phyloP scores from a whole-genome alignment of 805 yeast species.

The Wickerhamomyces bisporus region DNA sequence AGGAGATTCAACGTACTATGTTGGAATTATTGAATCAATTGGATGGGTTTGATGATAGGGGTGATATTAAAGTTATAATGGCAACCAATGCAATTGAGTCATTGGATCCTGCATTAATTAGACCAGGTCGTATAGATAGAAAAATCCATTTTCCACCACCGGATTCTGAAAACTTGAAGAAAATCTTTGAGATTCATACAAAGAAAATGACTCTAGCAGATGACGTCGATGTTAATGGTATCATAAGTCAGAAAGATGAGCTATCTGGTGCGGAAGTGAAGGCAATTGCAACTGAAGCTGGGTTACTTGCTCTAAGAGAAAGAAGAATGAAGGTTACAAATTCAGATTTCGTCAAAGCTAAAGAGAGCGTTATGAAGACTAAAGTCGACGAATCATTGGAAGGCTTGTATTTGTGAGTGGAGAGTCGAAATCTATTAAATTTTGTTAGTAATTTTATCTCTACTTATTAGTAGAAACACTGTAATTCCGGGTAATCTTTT shows the following conservation, averaged over 20 bases:
- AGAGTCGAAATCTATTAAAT: too few species aligned
- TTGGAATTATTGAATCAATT: slow-evolving; percentile 90
- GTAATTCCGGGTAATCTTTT: too few species aligned
- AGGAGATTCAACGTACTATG: slow-evolving; percentile 98
- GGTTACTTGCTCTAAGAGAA: slow-evolving; percentile 90
- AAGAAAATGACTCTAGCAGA: slow-evolving; percentile 85
- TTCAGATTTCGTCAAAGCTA: slow-evolving; percentile 87
- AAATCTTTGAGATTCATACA: slow-evolving; percentile 88
- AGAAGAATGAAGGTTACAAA: slow-evolving; percentile 97
- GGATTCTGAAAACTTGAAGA: slow-evolving; percentile 86
- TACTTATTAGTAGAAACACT: too few species aligned
- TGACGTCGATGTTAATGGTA: slow-evolving; percentile 84
- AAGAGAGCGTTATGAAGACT: slow-evolving; percentile 92
- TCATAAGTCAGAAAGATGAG: slow-evolving; percentile 88
- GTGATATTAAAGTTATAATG: slow-evolving; percentile 96
- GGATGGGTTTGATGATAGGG: slow-evolving; percentile 96
- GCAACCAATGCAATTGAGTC: slow-evolving; percentile 95
- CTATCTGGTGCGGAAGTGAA: slow-evolving; percentile 96
- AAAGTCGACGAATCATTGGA: slow-evolving; percentile 95
- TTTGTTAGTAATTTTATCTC: too few species aligned
- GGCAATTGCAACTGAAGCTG: slow-evolving; percentile 97
- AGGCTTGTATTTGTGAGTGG: slow-evolving; percentile 57
- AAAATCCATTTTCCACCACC: slow-evolving; percentile 96
- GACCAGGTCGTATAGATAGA: slow-evolving; percentile 97
- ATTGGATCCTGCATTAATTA: slow-evolving; percentile 89